Evolutionary conservation across 2,329 filamentous ascomycete genomes (phyloP), one percentile per base, ranked within the genome.

Genomic region (Neofusicoccum parvum): DNA sequence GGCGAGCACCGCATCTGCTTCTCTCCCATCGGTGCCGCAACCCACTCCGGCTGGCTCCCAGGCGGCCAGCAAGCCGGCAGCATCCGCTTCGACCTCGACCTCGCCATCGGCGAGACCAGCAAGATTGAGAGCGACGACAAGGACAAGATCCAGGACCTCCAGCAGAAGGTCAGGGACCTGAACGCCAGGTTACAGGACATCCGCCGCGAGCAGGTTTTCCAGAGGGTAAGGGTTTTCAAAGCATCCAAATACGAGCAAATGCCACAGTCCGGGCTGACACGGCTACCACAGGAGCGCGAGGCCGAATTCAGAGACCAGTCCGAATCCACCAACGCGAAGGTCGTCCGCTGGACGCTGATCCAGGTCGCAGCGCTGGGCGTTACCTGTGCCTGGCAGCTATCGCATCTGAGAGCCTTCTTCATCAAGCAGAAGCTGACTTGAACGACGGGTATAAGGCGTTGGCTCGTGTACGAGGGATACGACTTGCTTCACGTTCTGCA

Each of bases 361-460:
- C 95, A 99, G 80, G 83, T 98, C 67, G 86, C 88, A 62, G 88
- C 98, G 43, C 84, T 99, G 63, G 92, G 89, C 64, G 85, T 90
- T 65, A 97, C 95, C 39, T 99, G 95, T 81, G 92, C 92, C 68
- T 99, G 95, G 95, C 95, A 99, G 80, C 85, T 99, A 53, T 96
- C 93, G 63, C 94, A 99, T 81, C 86, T 99, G 73, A 87, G 95
- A 72, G 91, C 92, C 53, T 99, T 99, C 87, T 99, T 99, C 84
- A 99, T 99, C 85, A 99, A 99, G 87, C 94, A 98, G 84, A 99
- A 99, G 86, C 88, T 99, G 78, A 98, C 95, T 67, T 99, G 87
- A 80, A 60, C 7, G 39, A 17, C 4, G 39, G 34, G 39, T 39
- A 32, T 34, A 37, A 17, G 59, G 34, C 46, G n/a, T 50, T 50